Conservation (phyloP, 257 asterid genomes). For the Euphrasia confusa region DNA sequence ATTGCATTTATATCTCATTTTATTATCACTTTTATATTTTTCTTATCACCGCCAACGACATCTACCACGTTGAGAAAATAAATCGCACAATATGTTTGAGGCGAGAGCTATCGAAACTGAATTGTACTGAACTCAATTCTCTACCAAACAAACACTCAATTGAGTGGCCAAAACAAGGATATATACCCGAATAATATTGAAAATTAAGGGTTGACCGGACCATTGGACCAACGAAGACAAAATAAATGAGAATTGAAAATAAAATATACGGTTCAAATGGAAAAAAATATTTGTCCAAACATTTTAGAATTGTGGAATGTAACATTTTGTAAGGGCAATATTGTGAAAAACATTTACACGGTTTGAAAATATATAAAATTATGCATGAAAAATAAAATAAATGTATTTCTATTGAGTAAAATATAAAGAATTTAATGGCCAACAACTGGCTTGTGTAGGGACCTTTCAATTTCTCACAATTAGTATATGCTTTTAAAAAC, state of each 20-base stretch:
- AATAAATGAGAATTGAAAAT: too few species aligned
- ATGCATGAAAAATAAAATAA: neutral
- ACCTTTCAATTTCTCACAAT: neutral
- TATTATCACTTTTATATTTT: neutral
- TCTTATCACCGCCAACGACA: neutral
- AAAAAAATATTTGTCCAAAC: neutral
- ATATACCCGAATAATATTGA: neutral
- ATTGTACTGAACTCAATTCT: neutral
- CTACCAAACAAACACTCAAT: too few species aligned
- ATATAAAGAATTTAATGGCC: neutral
- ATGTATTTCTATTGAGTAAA: too few species aligned
- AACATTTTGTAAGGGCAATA: neutral
- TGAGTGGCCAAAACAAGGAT: neutral
- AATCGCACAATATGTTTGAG: neutral
- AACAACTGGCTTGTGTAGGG: neutral
- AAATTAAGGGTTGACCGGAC: slow-evolving; percentile 15
- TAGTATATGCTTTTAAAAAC: neutral
- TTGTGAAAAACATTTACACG: too few species aligned
- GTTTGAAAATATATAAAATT: neutral
- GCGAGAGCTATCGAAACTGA: neutral
- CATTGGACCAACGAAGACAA: slow-evolving; percentile 9
- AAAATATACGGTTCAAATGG: too few species aligned
- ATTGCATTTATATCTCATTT: neutral
- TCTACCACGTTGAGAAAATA: neutral
- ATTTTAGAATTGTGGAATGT: too few species aligned